Evolutionary conservation across 2,329 filamentous ascomycete species (phyloP).

Genomic region (Dothideomycetidae sp.): DNA sequence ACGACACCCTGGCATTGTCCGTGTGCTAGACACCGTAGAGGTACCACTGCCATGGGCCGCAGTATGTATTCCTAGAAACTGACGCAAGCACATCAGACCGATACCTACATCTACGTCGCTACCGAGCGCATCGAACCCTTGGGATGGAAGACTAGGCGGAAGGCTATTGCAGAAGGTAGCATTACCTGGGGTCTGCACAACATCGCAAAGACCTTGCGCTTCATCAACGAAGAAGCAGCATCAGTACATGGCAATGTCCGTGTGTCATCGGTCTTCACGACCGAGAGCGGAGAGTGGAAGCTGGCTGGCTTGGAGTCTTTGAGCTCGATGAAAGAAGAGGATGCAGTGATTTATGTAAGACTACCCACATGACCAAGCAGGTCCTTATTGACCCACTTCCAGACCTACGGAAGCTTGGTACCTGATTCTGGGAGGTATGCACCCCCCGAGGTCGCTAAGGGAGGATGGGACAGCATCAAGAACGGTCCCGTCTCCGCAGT

Average conservation of each 20-base stretch:
- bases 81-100: constrained; percentile 48
- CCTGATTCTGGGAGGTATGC: constrained; percentile 76
- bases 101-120: constrained; percentile 89
- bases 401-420: constrained; percentile 76
- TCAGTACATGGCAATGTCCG: constrained; percentile 83
- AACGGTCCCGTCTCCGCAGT: constrained; percentile 65
- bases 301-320: constrained; percentile 84
- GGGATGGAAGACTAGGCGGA: constrained; percentile 78
- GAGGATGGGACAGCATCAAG: constrained; percentile 87
- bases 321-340: constrained; percentile 91
- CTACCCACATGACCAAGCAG: constrained; percentile 1
- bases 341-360: constrained; percentile 71
- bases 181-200: constrained; percentile 91
- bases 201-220: constrained; percentile 81
- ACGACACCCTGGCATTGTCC: constrained; percentile 86
- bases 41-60: constrained; percentile 31
- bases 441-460: constrained; percentile 70
- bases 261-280: constrained; percentile 77
- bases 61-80: not conserved
- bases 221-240: constrained; percentile 84
- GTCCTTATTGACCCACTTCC: constrained; percentile 12
- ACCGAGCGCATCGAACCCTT: constrained; percentile 81
- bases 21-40: constrained; percentile 87
- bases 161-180: constrained; percentile 78
- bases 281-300: constrained; percentile 97